phyloP scores from a whole-genome alignment of 768 basidiomycete genomes.

The Gelatoporia subvermispora region DNA sequence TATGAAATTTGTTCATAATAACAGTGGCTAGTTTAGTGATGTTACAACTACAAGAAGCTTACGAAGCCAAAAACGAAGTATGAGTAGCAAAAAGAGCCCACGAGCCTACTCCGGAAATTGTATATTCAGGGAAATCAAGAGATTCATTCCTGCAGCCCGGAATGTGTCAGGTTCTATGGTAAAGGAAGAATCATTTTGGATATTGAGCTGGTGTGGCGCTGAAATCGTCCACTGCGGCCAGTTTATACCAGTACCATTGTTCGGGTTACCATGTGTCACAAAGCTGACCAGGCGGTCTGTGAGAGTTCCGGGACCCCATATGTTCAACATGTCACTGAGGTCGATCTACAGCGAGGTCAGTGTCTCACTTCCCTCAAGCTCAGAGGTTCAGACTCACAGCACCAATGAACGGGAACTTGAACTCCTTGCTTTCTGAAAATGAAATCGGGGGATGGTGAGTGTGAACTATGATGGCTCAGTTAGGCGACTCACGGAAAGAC shows the following conservation, averaged over 20 bases:
- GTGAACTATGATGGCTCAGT: background rate
- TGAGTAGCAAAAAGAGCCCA: too few relatives aligned
- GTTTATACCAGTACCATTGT: conserved; percentile 12
- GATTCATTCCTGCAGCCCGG: too few relatives aligned
- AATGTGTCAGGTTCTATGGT: too few relatives aligned
- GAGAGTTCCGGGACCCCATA: conserved; percentile 18
- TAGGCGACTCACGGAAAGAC: conserved; percentile 27
- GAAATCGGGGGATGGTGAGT: background rate
- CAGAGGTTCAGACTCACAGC: conserved; percentile 1
- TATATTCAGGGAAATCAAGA: too few relatives aligned
- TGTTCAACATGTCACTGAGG: conserved; percentile 23
- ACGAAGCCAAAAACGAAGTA: too few relatives aligned
- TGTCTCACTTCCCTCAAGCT: background rate
- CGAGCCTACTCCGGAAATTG: too few relatives aligned
- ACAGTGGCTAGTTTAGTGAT: too few relatives aligned
- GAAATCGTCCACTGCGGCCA: conserved; percentile 21
- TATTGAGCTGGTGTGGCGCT: conserved; percentile 10
- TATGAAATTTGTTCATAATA: too few relatives aligned
- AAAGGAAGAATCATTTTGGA: conserved; percentile 9
- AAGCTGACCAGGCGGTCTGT: conserved; percentile 26
- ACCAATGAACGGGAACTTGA: conserved; percentile 1
- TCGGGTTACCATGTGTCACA: conserved; percentile 16
- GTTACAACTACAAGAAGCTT: too few relatives aligned
- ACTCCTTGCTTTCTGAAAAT: conserved; percentile 7
- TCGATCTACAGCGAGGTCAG: conserved; percentile 31